These are phyloP conservation scores for Thuja plicata DNA, from an alignment of 83 land plant species.

Conservation along the genomic window DNA sequence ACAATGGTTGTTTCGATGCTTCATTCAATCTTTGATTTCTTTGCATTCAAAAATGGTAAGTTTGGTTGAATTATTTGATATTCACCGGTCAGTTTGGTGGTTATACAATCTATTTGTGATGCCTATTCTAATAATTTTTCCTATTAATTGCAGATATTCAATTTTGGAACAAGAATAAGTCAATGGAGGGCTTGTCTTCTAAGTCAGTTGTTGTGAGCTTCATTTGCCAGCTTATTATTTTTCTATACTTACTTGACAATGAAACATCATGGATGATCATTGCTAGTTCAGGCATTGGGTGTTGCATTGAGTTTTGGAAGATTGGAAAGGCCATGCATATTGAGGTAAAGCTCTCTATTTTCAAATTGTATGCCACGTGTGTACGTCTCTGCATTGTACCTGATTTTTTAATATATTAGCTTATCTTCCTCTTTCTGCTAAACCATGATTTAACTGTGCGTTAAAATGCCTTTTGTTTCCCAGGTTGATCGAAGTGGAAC, in stretches of 20 bases:
- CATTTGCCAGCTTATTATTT: conserved; percentile 82
- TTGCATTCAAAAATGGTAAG: conserved; percentile 97
- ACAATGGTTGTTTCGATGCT: conserved; percentile 89
- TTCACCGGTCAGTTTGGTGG: neutral
- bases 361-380: neutral
- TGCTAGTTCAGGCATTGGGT: conserved; percentile 94
- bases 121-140: neutral
- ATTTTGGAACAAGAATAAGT: conserved; percentile 99
- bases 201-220: conserved; percentile 93
- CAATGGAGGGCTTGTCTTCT: conserved; percentile 99
- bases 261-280: conserved; percentile 99
- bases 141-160: conserved; percentile 72
- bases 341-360: conserved; percentile 56
- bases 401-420: neutral
- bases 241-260: conserved; percentile 95
- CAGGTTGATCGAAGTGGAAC: conserved; percentile 87
- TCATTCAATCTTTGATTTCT: conserved; percentile 91
- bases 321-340: conserved; percentile 99
- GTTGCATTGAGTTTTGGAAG: conserved; percentile 99
- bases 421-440: neutral
- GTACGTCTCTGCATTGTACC: neutral
- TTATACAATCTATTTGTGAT: neutral
- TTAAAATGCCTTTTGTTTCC: neutral
- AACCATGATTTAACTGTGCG: neutral
- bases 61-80: neutral